Base-by-base conservation (phyloP, 768 basidiomycete species). In the Dioszegia crocea region DNA sequence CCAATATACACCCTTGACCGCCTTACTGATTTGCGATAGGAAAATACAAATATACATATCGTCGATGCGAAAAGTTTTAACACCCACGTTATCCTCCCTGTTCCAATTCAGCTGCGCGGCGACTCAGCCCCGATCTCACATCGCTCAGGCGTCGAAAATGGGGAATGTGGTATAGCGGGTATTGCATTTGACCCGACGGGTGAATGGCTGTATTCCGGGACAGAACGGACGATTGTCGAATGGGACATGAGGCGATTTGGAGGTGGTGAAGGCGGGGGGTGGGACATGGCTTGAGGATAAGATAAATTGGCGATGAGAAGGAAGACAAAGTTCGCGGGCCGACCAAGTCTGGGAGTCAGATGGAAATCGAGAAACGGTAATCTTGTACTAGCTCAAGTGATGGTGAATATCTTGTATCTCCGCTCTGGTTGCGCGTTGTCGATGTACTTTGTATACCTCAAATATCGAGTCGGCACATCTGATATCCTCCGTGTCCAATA, bases 41-140 rank as follows among this genome's bases (percentile, higher is more conserved):
- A 94, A 72, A 88, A 88, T 1, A 86, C 83, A 29, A 76, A 87
- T 36, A 74, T 94, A 8, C 92, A 96, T 68, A 80, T 93, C 57
- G 80, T 94, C 48, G 92, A 96, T 69, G 89, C 91, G 3, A 82
- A 85, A 44, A 92, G 89, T 0, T 93, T 93, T 66, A 86, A 90
- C 47, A 63, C 73, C 4, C 75, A 77, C 58, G 62, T 71, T 16
- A 58, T 71, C 19, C 27, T 70, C 17, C 67, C 73, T 27, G 65
- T 79, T 4, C 75, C 77, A 4, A 17, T 24, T 9, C 43, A 44
- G 12, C n/a, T 23, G 10, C 24, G 21, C 1, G 12, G 10, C 24
- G 36, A 29, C 11, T 46, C 27, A 21, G 44, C 29, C 2, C 16
- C 16, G 30, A 19, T 30, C 3, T 9, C 60, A 9, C 29, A 24